These are phyloP conservation scores for Amanita fuliginea DNA, from an alignment of 768 basidiomycete species.

Conservation along the genomic window DNA sequence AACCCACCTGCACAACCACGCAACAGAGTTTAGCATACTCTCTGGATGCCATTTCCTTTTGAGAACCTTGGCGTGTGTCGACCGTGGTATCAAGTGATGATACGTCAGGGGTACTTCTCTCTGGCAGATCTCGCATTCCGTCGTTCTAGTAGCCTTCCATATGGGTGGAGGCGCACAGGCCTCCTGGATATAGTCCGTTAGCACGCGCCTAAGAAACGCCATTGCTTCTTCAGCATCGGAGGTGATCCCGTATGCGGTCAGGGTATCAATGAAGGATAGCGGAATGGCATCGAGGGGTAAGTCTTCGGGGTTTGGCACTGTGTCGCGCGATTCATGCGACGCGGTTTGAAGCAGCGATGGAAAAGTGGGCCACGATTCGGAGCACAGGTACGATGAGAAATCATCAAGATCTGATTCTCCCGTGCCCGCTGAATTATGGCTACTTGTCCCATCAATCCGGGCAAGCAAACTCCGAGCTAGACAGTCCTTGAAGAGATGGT, in stretches of 20 bases:
- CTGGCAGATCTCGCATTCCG: slow-evolving; percentile 49
- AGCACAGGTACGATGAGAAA: slow-evolving; percentile 39
- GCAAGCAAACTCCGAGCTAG: slow-evolving; percentile 30
- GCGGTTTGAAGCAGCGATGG: slow-evolving; percentile 23
- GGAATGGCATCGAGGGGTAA: slow-evolving; percentile 29
- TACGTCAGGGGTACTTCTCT: slow-evolving; percentile 48
- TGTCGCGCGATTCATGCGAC: slow-evolving; percentile 24
- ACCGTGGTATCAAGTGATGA: slow-evolving; percentile 49
- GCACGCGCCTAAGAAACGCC: slow-evolving; percentile 26
- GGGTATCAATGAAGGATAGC: slow-evolving; percentile 33
- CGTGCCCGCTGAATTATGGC: slow-evolving; percentile 6
- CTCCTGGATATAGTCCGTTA: slow-evolving; percentile 32
- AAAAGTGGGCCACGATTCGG: slow-evolving; percentile 36
- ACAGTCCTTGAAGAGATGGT: slow-evolving; percentile 31
- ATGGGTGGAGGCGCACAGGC: slow-evolving; percentile 37
- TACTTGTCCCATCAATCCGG: slow-evolving; percentile 12
- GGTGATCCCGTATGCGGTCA: slow-evolving; percentile 36
- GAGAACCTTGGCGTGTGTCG: slow-evolving; percentile 39
- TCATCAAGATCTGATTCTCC: slow-evolving; percentile 35
- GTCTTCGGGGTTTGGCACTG: slow-evolving; percentile 21
- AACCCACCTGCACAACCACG: slow-evolving; percentile 45
- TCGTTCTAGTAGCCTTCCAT: slow-evolving; percentile 41
- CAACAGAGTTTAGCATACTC: slow-evolving; percentile 42
- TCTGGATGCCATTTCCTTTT: slow-evolving; percentile 49
- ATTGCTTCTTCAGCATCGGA: slow-evolving; percentile 29